Base-by-base conservation (phyloP, 306 rosid species). In the Lagenaria siceraria region DNA sequence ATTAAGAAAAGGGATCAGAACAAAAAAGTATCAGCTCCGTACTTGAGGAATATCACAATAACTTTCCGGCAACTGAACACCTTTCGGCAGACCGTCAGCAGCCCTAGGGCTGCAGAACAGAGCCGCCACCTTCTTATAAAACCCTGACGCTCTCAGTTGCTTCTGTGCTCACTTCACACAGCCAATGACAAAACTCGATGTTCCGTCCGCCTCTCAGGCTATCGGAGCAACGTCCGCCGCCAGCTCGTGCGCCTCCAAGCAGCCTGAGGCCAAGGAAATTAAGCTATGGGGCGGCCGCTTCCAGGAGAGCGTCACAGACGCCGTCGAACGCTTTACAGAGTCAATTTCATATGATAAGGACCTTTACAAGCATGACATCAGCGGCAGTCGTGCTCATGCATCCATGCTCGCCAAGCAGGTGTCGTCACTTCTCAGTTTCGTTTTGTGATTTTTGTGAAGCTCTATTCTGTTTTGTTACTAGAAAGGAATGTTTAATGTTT, bases 201-300 rank as follows among this genome's bases (percentile, higher is more conserved):
- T 49, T 10, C 9, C 2, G 48, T 10, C 21, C 12, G 74, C 74
- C 46, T 3, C 59, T 19, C 25, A 58, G 65, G 43, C 29, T 15
- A 22, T 18, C 40, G 36, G 48, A 40, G 38, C 72, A 43, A 24
- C 59, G 31, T 40, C 60, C 33, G 58, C 19, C 11, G 54, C 18
- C 19, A 9, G 36, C 36, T 33, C 36, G 5, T 33, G 36, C 36
- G 4, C 36, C 0, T 9, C 72, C 49, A 58, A 43, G 21, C 35
- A 29, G 49, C 52, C 21, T 21, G 82, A 81, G 66, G 66, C 86
- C 70, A 95, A 95, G 81, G 98, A 95, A 84, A 85, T 73, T 14
- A 95, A 95, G 83, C 93, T 95, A 0, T 95, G 99, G 99, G 99
- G 98, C 19, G 99, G 99, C 17, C 88, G 99, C 35, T 95, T 95